phyloP scores from a whole-genome alignment of 2,329 filamentous ascomycete genomes.

The Pseudogymnoascus sp. region DNA sequence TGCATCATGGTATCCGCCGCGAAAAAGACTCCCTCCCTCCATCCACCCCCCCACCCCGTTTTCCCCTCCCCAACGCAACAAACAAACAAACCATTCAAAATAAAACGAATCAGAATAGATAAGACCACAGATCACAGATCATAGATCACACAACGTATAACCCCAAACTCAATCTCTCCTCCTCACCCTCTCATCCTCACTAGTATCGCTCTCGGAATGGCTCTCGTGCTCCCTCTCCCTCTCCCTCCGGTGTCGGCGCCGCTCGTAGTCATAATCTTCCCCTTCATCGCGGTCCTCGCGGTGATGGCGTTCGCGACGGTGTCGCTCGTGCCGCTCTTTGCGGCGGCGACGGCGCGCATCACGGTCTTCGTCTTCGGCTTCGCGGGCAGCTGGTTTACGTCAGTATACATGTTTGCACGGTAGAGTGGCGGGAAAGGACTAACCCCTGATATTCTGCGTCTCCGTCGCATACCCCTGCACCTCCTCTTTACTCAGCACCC shows the following conservation, averaged over 20 bases:
- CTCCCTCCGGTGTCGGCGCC: constrained; percentile 6
- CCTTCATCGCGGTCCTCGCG: constrained; percentile 13
- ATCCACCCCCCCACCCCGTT: background rate
- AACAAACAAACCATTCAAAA: background rate
- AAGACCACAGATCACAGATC: background rate
- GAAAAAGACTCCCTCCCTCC: background rate
- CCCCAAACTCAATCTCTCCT: background rate
- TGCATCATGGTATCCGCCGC: background rate
- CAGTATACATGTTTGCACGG: background rate
- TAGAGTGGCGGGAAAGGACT: constrained; percentile 21
- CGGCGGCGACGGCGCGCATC: constrained; percentile 22
- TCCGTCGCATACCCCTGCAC: constrained; percentile 79
- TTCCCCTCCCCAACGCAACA: background rate
- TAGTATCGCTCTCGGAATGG: constrained; percentile 20
- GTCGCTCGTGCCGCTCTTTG: constrained; percentile 25
- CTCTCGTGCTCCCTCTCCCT: constrained; percentile 6
- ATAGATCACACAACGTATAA: background rate
- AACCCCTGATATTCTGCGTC: constrained; percentile 75
- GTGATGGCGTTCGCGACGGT: constrained; percentile 22
- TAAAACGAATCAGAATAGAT: background rate
- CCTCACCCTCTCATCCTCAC: constrained; percentile 12
- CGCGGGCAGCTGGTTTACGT: constrained; percentile 15
- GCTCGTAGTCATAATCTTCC: constrained; percentile 14
- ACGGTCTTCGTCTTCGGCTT: constrained; percentile 22
- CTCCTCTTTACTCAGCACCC: constrained; percentile 80